Conservation (phyloP, 805 yeast genomes). For the Monosporozyma siamensis region DNA sequence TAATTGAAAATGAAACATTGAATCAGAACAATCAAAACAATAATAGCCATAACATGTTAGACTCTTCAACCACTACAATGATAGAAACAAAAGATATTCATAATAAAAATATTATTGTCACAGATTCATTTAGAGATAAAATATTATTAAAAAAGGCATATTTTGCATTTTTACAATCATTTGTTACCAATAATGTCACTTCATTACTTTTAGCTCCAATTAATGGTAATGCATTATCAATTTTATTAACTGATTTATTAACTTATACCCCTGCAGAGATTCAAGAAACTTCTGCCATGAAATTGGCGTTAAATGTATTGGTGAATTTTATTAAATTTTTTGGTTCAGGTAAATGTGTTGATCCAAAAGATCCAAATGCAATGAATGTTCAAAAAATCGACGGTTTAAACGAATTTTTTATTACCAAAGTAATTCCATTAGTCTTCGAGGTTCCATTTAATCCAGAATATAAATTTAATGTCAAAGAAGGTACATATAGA, state of each 20-base stretch:
- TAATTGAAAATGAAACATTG: slow-evolving; percentile 34
- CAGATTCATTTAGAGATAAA: slow-evolving; percentile 60
- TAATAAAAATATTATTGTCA: slow-evolving; percentile 31
- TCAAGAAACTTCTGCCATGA: slow-evolving; percentile 56
- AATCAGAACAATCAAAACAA: neutral
- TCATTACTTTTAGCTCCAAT: slow-evolving; percentile 64
- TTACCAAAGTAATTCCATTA: slow-evolving; percentile 56
- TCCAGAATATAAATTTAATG: slow-evolving; percentile 46
- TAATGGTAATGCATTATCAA: slow-evolving; percentile 52
- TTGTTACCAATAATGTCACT: slow-evolving; percentile 69
- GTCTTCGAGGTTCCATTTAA: slow-evolving; percentile 77
- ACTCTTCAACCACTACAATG: neutral
- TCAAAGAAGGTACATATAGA: slow-evolving; percentile 73
- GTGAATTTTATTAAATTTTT: slow-evolving; percentile 52
- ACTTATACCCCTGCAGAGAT: slow-evolving; percentile 50
- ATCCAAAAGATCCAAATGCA: slow-evolving; percentile 45
- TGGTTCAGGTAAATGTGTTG: slow-evolving; percentile 61
- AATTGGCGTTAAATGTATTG: slow-evolving; percentile 59
- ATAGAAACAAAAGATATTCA: slow-evolving; percentile 5
- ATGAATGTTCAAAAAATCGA: slow-evolving; percentile 42
- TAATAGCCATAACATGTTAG: neutral
- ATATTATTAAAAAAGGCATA: slow-evolving; percentile 59
- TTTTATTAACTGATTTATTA: slow-evolving; percentile 52
- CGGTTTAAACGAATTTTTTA: slow-evolving; percentile 61
- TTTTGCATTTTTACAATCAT: slow-evolving; percentile 55